These are phyloP conservation scores for Rhodomyrtus tomentosa DNA, from an alignment of 345 rosid species.

Conservation along the genomic window DNA sequence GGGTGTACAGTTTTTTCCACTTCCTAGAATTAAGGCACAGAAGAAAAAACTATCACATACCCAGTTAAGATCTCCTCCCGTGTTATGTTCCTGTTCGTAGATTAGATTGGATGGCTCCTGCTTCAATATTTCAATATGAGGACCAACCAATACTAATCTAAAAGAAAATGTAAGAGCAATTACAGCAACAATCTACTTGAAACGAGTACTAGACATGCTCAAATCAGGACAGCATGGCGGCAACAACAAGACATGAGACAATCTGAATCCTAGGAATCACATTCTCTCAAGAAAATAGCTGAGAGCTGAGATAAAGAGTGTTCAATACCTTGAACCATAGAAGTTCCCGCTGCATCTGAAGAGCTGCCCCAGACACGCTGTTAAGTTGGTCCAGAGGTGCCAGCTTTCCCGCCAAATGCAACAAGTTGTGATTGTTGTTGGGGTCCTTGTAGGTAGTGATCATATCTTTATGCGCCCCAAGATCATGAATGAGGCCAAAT, in stretches of 20 bases:
- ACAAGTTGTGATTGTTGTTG: neutral
- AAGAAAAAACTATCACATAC: neutral
- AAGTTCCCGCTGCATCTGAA: conserved; percentile 4
- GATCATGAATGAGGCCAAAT: conserved; percentile 1
- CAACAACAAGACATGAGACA: neutral
- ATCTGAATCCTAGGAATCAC: neutral
- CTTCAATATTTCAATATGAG: neutral
- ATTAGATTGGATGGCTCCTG: neutral
- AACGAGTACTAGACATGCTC: neutral
- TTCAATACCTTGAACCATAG: conserved; percentile 9
- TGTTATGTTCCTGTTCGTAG: neutral
- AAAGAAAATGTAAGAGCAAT: neutral
- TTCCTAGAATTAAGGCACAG: neutral
- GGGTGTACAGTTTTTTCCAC: conserved; percentile 7
- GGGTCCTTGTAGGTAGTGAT: neutral
- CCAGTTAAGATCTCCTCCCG: neutral
- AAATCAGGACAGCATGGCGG: neutral
- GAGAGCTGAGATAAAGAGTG: neutral
- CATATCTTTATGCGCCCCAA: neutral
- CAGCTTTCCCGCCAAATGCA: conserved; percentile 9
- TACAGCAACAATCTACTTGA: neutral
- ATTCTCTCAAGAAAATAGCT: neutral
- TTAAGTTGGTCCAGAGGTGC: neutral
- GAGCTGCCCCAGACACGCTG: conserved; percentile 7
- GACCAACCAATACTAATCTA: neutral